Conservation (phyloP, 257 asterid genomes). For the Salvia rosmarinus region DNA sequence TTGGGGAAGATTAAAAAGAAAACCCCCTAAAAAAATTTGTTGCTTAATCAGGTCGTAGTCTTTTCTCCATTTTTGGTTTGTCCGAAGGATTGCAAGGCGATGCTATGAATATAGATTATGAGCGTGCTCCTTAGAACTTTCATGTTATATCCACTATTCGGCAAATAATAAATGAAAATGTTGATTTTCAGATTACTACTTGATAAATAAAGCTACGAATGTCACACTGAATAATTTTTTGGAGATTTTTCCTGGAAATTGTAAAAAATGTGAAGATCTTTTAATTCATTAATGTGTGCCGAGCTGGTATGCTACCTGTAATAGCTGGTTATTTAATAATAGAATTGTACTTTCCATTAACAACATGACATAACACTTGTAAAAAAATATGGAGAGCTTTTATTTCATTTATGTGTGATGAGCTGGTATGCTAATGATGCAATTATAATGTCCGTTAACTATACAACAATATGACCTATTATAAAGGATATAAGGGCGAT, state of each 20-base stretch:
- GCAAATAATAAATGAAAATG: background rate
- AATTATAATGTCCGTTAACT: background rate
- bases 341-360: background rate
- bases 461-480: background rate
- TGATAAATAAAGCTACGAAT: background rate
- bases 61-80: background rate
- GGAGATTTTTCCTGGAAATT: background rate
- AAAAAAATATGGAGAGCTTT: background rate
- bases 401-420: background rate
- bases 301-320: constrained; percentile 4
- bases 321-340: too few relatives aligned
- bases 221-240: background rate
- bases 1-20: background rate
- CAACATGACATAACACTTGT: background rate
- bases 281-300: background rate
- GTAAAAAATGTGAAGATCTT: background rate
- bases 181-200: background rate
- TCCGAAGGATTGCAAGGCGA: background rate
- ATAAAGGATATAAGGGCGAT: background rate
- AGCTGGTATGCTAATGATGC: background rate
- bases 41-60: background rate
- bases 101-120: background rate
- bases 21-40: background rate
- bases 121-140: background rate
- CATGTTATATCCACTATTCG: background rate